Conservation (phyloP, 257 asterid species). For the Solanum corneliomulleri region DNA sequence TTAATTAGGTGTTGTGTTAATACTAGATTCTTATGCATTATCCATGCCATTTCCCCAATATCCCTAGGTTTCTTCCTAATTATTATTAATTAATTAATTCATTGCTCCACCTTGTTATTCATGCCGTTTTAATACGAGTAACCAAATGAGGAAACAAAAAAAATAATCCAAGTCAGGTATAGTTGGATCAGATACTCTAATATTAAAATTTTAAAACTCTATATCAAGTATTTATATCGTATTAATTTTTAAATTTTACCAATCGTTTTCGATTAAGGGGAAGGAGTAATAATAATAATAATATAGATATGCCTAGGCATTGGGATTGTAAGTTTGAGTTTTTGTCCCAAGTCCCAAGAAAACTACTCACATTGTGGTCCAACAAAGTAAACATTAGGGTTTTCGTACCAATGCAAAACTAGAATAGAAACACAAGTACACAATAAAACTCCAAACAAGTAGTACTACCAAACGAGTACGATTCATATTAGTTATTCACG, state of each 20-base stretch:
- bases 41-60: neutral
- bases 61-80: neutral
- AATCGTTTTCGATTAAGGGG: no score
- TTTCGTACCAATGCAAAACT: neutral
- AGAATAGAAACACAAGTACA: neutral
- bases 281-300: neutral
- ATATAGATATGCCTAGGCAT: neutral
- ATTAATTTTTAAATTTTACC: neutral
- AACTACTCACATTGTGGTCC: neutral
- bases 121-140: neutral
- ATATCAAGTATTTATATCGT: neutral
- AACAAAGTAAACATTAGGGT: neutral
- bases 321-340: neutral
- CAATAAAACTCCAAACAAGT: neutral
- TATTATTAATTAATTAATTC: neutral
- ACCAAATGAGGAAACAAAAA: neutral
- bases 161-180: neutral
- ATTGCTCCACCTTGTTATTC: neutral
- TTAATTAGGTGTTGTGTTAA: neutral
- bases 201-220: neutral
- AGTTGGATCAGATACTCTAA: neutral
- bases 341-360: slow-evolving; percentile 1
- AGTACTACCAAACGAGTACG: neutral
- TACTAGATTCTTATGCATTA: neutral
- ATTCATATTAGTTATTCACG: neutral